Conservation (phyloP, 192 early-diverging fungal genomes). For the Endogone sp. region DNA sequence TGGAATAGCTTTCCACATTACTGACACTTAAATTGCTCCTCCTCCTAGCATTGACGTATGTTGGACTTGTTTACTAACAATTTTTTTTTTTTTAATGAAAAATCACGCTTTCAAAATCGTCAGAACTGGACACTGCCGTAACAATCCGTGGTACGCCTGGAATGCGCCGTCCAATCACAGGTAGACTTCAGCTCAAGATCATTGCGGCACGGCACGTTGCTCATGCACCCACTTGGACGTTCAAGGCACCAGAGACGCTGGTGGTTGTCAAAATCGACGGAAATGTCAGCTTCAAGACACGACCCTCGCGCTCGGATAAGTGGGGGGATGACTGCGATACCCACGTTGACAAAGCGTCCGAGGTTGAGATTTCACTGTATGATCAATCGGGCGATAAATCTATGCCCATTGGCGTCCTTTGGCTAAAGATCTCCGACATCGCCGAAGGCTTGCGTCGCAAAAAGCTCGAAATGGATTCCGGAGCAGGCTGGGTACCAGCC, state of each 20-base stretch:
- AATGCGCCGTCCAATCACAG: slow-evolving; percentile 66
- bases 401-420: slow-evolving; percentile 79
- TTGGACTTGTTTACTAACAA: background rate
- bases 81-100: background rate
- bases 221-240: slow-evolving; percentile 52
- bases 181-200: slow-evolving; percentile 66
- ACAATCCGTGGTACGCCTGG: slow-evolving; percentile 51
- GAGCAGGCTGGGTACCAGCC: slow-evolving; percentile 46
- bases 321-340: slow-evolving; percentile 90
- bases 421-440: slow-evolving; percentile 93
- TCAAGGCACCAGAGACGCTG: slow-evolving; percentile 61
- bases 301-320: slow-evolving; percentile 57
- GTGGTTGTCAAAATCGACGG: slow-evolving; percentile 86
- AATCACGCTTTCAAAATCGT: background rate
- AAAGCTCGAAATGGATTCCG: slow-evolving; percentile 62
- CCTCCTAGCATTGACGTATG: no score
- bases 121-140: slow-evolving; percentile 39
- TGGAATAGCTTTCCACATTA: no score
- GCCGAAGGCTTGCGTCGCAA: slow-evolving; percentile 78
- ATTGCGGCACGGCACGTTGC: slow-evolving; percentile 55
- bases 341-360: slow-evolving; percentile 83
- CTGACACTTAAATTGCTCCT: no score
- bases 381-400: slow-evolving; percentile 73
- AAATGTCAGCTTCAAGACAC: slow-evolving; percentile 68
- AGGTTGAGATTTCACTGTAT: slow-evolving; percentile 88